Evolutionary conservation across 1,284 basidiomycete genomes (phyloP).

Genomic region (Heimioporus punctisporus): DNA sequence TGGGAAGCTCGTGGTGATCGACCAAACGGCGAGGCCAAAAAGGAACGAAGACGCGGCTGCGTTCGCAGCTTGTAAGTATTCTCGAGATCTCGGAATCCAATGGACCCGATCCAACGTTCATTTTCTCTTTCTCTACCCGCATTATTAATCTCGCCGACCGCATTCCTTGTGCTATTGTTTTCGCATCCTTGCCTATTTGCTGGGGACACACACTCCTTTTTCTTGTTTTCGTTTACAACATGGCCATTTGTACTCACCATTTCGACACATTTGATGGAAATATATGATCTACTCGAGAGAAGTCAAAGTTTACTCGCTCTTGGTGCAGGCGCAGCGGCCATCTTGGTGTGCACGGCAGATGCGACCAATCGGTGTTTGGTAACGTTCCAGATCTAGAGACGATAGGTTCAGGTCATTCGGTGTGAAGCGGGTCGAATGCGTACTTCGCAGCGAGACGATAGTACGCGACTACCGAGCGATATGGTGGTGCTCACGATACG

Average conservation of each 20-base stretch:
- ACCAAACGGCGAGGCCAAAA: too few species aligned
- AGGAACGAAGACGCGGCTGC: not conserved
- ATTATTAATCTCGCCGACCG: slow-evolving; percentile 2
- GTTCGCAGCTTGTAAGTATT: slow-evolving; percentile 2
- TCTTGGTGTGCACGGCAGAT: slow-evolving; percentile 40
- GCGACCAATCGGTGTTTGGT: slow-evolving; percentile 35
- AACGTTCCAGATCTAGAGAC: slow-evolving; percentile 38
- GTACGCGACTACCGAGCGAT: slow-evolving; percentile 22
- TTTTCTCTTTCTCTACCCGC: too few species aligned
- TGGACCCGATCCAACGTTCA: too few species aligned
- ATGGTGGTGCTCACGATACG: slow-evolving; percentile 33
- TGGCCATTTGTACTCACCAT: too few species aligned
- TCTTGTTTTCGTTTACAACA: too few species aligned
- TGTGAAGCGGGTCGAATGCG: not conserved
- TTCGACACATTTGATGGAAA: too few species aligned
- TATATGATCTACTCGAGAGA: too few species aligned
- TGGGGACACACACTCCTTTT: slow-evolving; percentile 3
- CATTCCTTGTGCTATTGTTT: slow-evolving; percentile 5
- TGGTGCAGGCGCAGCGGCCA: slow-evolving; percentile 28
- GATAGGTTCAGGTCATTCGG: too few species aligned
- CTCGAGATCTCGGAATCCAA: too few species aligned
- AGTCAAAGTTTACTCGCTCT: slow-evolving; percentile 23
- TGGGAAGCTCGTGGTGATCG: slow-evolving; percentile 6
- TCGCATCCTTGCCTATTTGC: not conserved
- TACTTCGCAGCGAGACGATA: slow-evolving; percentile 33